Percentiles rank a stretch among this genome's conserved stretches.
These are phyloP conservation scores for Malassezia cuniculi DNA, from an alignment of 1,284 basidiomycete species.

Conservation along the genomic window DNA sequence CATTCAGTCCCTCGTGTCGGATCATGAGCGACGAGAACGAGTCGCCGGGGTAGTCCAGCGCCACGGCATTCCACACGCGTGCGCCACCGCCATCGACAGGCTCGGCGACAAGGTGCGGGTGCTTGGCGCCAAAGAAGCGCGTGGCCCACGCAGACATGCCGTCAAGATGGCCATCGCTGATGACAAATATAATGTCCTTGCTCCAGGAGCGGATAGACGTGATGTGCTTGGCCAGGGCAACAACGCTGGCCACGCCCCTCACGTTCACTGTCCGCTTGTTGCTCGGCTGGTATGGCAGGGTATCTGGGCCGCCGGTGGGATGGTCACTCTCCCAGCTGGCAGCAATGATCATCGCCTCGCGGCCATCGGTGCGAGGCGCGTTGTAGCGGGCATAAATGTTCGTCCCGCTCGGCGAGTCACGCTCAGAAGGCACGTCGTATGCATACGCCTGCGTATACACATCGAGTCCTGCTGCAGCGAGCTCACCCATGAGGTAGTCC, in stretches of 20 bases:
- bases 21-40: slow-evolving; percentile 86
- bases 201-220: slow-evolving; percentile 46
- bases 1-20: slow-evolving; percentile 88
- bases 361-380: slow-evolving; percentile 73
- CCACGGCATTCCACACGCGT: slow-evolving; percentile 69
- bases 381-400: slow-evolving; percentile 72
- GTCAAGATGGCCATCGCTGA: slow-evolving; percentile 75
- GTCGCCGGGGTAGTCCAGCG: slow-evolving; percentile 89
- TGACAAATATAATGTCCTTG: slow-evolving; percentile 69
- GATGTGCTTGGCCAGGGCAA: slow-evolving; percentile 69
- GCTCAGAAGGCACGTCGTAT: slow-evolving; percentile 7
- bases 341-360: slow-evolving; percentile 56
- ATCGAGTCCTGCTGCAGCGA: slow-evolving; percentile 25
- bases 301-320: too few species aligned
- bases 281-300: slow-evolving; percentile 9
- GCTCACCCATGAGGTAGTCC: slow-evolving; percentile 19
- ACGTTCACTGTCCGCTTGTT: slow-evolving; percentile 57
- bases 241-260: slow-evolving; percentile 68
- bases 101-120: slow-evolving; percentile 48
- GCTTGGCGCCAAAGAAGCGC: slow-evolving; percentile 61
- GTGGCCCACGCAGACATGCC: slow-evolving; percentile 85
- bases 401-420: slow-evolving; percentile 49
- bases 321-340: slow-evolving; percentile 47
- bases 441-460: slow-evolving; percentile 16
- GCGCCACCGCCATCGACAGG: slow-evolving; percentile 47